phyloP scores from a whole-genome alignment of 176 grass and related monocot species.

The Microstegium vimineum region DNA sequence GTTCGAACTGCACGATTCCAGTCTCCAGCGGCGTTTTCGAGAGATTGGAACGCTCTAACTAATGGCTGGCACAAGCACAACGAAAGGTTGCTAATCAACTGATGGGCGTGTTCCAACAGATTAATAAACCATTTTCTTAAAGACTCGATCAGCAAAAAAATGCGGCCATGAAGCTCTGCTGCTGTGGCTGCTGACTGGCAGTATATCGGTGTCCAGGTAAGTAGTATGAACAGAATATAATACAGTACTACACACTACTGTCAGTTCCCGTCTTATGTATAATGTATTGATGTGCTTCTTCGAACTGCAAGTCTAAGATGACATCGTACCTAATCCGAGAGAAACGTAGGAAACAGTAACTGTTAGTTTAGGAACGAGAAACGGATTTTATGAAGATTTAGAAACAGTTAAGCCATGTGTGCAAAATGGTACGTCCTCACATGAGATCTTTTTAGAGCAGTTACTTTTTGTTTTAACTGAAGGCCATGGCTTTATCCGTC shows the following conservation, averaged over 20 bases:
- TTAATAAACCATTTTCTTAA: slow-evolving; percentile 37
- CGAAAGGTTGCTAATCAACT: not conserved
- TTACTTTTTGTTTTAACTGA: slow-evolving; percentile 11
- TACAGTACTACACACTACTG: not conserved
- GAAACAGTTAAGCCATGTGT: not conserved
- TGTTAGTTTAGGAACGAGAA: not conserved
- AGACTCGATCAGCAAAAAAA: too few relatives aligned
- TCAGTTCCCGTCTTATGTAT: not conserved
- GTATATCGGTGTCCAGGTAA: not conserved
- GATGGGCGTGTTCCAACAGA: slow-evolving; percentile 33
- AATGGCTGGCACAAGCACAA: slow-evolving; percentile 24
- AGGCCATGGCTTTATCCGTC: not conserved
- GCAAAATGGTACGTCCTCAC: not conserved
- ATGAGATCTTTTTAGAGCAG: not conserved
- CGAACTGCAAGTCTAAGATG: not conserved
- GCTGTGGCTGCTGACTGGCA: not conserved
- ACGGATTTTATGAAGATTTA: not conserved
- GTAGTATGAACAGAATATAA: not conserved
- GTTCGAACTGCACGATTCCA: not conserved
- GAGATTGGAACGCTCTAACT: slow-evolving; percentile 36
- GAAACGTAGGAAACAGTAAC: not conserved
- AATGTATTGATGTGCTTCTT: not conserved
- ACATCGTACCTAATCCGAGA: not conserved
- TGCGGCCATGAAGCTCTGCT: not conserved
- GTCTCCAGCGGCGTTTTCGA: not conserved